Conservation (phyloP, 75 land plant genomes). For the Cryptomeria japonica region DNA sequence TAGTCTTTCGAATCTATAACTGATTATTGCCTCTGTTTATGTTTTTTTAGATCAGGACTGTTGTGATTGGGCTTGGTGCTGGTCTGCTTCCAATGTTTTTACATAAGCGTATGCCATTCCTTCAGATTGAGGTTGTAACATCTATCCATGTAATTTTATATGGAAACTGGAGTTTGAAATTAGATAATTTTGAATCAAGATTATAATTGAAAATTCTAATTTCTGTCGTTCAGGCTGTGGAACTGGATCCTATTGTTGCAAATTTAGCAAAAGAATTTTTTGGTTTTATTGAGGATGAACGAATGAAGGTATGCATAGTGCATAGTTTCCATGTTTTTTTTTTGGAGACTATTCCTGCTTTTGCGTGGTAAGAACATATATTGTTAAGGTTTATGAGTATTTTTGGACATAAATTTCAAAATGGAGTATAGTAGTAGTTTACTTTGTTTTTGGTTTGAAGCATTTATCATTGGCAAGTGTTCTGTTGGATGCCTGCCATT, state of each 20-base stretch:
- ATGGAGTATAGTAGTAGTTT: background rate
- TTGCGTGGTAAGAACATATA: background rate
- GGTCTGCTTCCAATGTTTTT: constrained; percentile 97
- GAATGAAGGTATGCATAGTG: constrained; percentile 55
- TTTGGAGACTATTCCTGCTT: background rate
- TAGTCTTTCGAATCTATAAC: background rate
- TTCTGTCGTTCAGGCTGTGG: constrained; percentile 61
- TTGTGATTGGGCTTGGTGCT: constrained; percentile 91
- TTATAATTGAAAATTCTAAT: background rate
- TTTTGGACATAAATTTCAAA: background rate
- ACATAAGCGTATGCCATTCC: constrained; percentile 57
- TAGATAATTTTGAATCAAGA: constrained; percentile 1
- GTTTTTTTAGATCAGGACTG: constrained; percentile 50
- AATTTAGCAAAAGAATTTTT: constrained; percentile 70
- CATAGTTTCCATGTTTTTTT: background rate
- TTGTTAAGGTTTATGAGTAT: background rate
- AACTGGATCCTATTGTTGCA: constrained; percentile 81
- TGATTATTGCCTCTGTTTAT: background rate
- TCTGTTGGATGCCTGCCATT: background rate
- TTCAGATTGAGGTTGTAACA: constrained; percentile 59
- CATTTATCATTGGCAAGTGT: background rate
- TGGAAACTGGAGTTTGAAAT: background rate
- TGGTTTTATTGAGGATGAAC: constrained; percentile 68
- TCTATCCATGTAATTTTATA: background rate
- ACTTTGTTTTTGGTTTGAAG: background rate